A percentile compares a stretch with the other conserved stretches of the same genome.
Conservation (phyloP, 202 grass and related monocot genomes). For the Digitaria exilis region DNA sequence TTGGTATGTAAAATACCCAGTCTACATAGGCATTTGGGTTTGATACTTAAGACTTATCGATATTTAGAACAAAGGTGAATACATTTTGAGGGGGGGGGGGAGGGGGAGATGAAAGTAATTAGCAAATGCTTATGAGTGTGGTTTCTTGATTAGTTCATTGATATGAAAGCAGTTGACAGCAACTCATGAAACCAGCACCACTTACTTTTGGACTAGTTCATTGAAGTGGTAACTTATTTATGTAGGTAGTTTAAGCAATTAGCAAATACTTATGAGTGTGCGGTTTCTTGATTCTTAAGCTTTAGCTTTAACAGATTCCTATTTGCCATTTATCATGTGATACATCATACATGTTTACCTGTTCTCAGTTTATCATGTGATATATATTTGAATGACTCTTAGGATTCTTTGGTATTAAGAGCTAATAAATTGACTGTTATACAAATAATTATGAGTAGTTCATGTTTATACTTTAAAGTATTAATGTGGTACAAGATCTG, state of each 20-base stretch:
- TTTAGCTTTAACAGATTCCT: background rate
- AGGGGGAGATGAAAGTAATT: background rate
- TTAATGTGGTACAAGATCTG: background rate
- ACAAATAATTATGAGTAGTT: background rate
- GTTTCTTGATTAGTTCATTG: too few species aligned
- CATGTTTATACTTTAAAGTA: slow-evolving; percentile 3
- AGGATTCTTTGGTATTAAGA: slow-evolving; percentile 5
- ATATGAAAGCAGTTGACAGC: slow-evolving; percentile 28
- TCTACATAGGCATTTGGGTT: background rate
- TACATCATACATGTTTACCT: background rate
- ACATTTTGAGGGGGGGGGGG: too few species aligned
- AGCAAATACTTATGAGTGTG: slow-evolving; percentile 4
- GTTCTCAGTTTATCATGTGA: slow-evolving; percentile 4
- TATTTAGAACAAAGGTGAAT: background rate
- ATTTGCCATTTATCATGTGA: background rate
- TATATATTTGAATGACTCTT: background rate
- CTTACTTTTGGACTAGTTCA: slow-evolving; percentile 7
- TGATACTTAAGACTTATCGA: slow-evolving; percentile 13
- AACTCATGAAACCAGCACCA: background rate
- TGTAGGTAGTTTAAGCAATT: slow-evolving; percentile 22
- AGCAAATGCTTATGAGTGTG: too few species aligned
- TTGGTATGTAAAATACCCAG: slow-evolving; percentile 65
- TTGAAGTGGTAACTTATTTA: slow-evolving; percentile 21
- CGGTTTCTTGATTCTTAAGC: background rate
- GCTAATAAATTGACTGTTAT: background rate